These are phyloP conservation scores for Rhizopogon parksii DNA, from an alignment of 1,284 basidiomycete species.

Conservation along the genomic window DNA sequence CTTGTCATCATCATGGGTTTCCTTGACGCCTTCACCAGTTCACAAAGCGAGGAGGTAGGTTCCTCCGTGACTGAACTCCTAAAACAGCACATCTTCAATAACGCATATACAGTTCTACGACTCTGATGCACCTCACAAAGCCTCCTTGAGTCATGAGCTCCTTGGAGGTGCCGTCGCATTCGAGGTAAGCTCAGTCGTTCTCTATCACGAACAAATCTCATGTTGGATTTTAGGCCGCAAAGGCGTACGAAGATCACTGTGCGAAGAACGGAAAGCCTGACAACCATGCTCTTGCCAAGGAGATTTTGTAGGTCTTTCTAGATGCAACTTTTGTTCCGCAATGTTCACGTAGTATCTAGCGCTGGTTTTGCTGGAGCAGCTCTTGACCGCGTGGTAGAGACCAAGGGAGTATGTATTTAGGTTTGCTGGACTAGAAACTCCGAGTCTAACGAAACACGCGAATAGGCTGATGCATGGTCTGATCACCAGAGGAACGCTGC, in stretches of 20 bases:
- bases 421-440: neutral
- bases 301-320: constrained; percentile 24
- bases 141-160: constrained; percentile 18
- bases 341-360: constrained; percentile 31
- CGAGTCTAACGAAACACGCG: neutral
- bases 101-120: constrained; percentile 15
- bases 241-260: constrained; percentile 48
- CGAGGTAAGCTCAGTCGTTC: constrained; percentile 22
- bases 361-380: constrained; percentile 41
- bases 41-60: constrained; percentile 28
- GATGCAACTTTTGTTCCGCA: neutral
- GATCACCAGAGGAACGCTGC: neutral
- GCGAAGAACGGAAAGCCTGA: constrained; percentile 38
- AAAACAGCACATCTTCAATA: neutral
- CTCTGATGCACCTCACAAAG: constrained; percentile 42
- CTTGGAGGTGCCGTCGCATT: constrained; percentile 5
- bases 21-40: constrained; percentile 24
- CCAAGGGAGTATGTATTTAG: constrained; percentile 29
- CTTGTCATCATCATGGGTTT: constrained; percentile 35
- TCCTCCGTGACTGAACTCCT: neutral
- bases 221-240: constrained; percentile 37
- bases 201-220: neutral
- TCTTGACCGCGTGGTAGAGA: constrained; percentile 42
- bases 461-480: neutral
- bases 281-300: constrained; percentile 40